Evolutionary conservation across 768 basidiomycete genomes (phyloP).

Genomic region (Russula sp.): DNA sequence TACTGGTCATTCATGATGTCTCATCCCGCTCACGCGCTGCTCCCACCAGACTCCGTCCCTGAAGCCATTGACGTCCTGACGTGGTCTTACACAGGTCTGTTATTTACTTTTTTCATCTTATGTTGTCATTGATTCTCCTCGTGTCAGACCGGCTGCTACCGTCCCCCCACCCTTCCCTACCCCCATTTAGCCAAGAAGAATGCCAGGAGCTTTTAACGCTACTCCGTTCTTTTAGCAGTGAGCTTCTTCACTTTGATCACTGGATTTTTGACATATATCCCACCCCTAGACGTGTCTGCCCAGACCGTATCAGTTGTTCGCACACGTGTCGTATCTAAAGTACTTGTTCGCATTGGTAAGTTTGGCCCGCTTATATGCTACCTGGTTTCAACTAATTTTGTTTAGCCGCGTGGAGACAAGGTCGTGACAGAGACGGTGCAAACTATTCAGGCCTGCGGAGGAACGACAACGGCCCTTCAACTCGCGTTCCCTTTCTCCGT

Average conservation of each 20-base stretch:
- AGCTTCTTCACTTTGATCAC: neutral
- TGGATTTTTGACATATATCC: neutral
- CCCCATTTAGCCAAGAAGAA: conserved; percentile 71
- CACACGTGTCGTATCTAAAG: conserved; percentile 20
- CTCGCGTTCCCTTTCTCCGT: conserved; percentile 38
- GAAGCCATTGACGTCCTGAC: conserved; percentile 73
- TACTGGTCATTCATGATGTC: conserved; percentile 79
- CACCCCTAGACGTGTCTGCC: neutral
- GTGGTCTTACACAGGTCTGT: conserved; percentile 71
- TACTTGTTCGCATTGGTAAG: conserved; percentile 20
- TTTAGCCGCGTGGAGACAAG: conserved; percentile 20
- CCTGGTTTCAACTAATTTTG: neutral
- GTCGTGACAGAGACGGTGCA: conserved; percentile 6
- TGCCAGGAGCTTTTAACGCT: conserved; percentile 66
- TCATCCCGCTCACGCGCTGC: conserved; percentile 63
- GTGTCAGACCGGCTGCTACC: conserved; percentile 59
- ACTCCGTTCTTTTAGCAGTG: conserved; percentile 38
- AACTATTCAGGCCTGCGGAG: conserved; percentile 15
- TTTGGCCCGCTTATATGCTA: neutral
- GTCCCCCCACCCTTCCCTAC: conserved; percentile 44
- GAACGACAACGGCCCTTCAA: neutral
- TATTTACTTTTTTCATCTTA: neutral
- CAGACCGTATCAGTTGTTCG: conserved; percentile 12
- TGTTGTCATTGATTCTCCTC: neutral
- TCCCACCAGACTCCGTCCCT: conserved; percentile 47